Evolutionary conservation across 129 eudicot genomes (phyloP).

Genomic region (Centaurea solstitialis): DNA sequence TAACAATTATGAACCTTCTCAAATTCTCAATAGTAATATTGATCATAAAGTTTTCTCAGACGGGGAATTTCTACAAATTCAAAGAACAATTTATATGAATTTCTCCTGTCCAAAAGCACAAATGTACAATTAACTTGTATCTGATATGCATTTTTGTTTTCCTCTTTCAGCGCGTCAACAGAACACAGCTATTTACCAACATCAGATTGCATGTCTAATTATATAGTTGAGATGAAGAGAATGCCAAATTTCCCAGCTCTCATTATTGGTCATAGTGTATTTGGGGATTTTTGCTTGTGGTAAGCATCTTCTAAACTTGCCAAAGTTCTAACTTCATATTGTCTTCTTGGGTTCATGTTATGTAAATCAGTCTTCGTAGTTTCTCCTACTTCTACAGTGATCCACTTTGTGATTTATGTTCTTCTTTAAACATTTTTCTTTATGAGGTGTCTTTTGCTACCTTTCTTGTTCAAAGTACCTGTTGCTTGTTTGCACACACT

Average conservation of each 20-base stretch:
- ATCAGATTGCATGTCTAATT: constrained; percentile 53
- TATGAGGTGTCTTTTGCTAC: neutral
- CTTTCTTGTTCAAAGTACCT: neutral
- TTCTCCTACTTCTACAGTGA: neutral
- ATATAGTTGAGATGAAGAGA: constrained; percentile 65
- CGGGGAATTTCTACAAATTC: neutral
- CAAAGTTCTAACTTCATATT: neutral
- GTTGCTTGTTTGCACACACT: neutral
- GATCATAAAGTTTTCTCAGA: neutral
- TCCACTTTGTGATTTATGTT: neutral
- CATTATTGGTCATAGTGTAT: constrained; percentile 76
- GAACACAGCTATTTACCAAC: constrained; percentile 59
- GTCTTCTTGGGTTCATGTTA: neutral
- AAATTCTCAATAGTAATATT: neutral
- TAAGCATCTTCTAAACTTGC: constrained; percentile 33
- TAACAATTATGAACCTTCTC: neutral
- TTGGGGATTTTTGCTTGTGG: constrained; percentile 83
- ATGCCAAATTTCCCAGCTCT: constrained; percentile 57
- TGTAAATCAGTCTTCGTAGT: neutral
- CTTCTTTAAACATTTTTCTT: neutral
- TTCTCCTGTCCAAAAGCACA: neutral
- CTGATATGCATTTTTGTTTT: constrained; percentile 14
- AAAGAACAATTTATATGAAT: neutral
- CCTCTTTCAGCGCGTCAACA: constrained; percentile 52
- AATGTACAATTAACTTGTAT: neutral